Percentiles rank a stretch among this genome's conserved stretches.
Evolutionary conservation across 768 basidiomycete genomes (phyloP).

Genomic region (Auricularia heimuer): DNA sequence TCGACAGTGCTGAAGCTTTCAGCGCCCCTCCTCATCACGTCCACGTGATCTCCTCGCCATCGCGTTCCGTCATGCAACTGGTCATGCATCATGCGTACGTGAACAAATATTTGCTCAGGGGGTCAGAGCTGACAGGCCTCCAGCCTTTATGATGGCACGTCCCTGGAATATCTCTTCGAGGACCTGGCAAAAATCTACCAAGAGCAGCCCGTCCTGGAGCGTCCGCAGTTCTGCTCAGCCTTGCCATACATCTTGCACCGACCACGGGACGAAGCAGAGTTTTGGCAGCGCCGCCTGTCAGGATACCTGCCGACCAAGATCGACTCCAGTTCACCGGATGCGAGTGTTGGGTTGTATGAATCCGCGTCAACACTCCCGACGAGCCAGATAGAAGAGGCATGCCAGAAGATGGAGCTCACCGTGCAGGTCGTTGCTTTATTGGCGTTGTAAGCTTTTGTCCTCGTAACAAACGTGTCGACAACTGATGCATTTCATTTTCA

Average conservation of each 20-base stretch:
- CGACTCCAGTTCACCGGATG: not conserved
- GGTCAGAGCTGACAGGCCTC: not conserved
- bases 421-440: not conserved
- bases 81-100: not conserved
- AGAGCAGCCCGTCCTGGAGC: not conserved
- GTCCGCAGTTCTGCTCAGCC: not conserved
- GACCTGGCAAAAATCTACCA: not conserved
- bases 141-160: not conserved
- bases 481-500: not conserved
- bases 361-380: not conserved
- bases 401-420: not conserved
- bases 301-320: not conserved
- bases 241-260: not conserved
- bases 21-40: not conserved
- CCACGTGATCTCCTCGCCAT: not conserved
- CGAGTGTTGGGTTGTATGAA: not conserved
- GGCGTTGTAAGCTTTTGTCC: not conserved
- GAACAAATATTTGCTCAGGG: not conserved
- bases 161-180: not conserved
- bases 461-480: too few relatives aligned
- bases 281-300: not conserved
- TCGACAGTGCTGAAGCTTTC: not conserved
- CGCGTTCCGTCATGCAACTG: not conserved
- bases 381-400: not conserved
- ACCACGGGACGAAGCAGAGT: not conserved